Percentiles rank a stretch among this genome's conserved stretches.
These are phyloP conservation scores for Chalaropsis thielavioides DNA, from an alignment of 2,329 filamentous ascomycete genomes.

Conservation along the genomic window DNA sequence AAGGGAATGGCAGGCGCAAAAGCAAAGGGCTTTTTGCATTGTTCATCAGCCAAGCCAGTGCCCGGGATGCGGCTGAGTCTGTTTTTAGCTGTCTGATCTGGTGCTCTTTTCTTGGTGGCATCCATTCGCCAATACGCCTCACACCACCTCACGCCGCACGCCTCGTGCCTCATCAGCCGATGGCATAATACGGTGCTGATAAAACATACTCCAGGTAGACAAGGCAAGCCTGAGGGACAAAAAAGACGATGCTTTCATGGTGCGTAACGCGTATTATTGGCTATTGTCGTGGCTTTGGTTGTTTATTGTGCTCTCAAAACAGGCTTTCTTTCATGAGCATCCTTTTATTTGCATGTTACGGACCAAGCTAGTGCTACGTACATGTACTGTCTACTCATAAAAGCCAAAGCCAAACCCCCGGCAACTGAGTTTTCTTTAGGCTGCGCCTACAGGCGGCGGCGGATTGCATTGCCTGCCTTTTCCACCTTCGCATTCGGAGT, in stretches of 20 bases:
- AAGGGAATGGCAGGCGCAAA: not conserved
- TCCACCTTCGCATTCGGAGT: not conserved
- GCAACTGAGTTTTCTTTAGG: not conserved
- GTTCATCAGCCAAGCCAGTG: not conserved
- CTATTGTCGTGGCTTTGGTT: not conserved
- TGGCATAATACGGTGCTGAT: no score
- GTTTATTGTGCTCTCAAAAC: not conserved
- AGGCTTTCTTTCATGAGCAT: not conserved
- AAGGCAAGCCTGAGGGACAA: not conserved
- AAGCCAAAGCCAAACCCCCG: not conserved
- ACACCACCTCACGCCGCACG: not conserved
- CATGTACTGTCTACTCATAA: not conserved
- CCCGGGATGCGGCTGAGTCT: not conserved
- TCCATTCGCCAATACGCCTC: not conserved
- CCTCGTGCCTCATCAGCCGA: not conserved
- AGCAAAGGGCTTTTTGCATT: not conserved
- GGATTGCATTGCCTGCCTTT: not conserved
- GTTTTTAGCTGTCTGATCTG: constrained; percentile 1
- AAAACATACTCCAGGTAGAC: no score
- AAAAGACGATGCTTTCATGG: not conserved
- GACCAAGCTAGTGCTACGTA: not conserved
- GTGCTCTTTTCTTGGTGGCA: not conserved
- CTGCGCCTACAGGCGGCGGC: not conserved
- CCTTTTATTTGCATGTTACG: not conserved
- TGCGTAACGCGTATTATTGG: not conserved